phyloP scores from a whole-genome alignment of 2,329 filamentous ascomycete species.

The Didymosphaeria variabile region DNA sequence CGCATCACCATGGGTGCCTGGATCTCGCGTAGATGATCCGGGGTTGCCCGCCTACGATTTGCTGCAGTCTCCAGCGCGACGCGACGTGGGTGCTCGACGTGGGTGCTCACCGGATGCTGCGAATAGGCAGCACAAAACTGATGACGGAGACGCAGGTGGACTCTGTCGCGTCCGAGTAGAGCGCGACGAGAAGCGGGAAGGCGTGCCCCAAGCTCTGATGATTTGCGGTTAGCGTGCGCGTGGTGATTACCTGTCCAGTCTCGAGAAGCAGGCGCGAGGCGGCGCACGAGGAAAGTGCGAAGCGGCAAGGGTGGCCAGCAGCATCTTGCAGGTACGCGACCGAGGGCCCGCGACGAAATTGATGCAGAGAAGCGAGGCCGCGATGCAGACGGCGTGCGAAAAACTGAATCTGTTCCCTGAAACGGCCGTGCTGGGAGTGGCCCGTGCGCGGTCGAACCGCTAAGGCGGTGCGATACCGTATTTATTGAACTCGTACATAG shows the following conservation, averaged over 20 bases:
- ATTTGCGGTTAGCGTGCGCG: slow-evolving; percentile 10
- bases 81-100: not conserved
- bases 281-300: not conserved
- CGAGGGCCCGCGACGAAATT: not conserved
- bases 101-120: not conserved
- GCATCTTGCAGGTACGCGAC: not conserved
- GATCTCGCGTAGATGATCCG: slow-evolving; percentile 4
- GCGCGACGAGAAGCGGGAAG: slow-evolving; percentile 6
- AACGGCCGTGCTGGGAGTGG: slow-evolving; percentile 13
- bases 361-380: not conserved
- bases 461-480: slow-evolving; percentile 11
- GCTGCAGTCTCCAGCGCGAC: not conserved
- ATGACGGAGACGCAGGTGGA: too few species aligned
- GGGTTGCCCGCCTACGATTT: slow-evolving; percentile 1
- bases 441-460: slow-evolving; percentile 10
- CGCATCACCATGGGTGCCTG: slow-evolving; percentile 3
- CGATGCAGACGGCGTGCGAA: not conserved
- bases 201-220: slow-evolving; percentile 7
- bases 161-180: too few species aligned
- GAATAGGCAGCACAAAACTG: not conserved
- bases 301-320: too few species aligned
- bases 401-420: slow-evolving; percentile 12
- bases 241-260: slow-evolving; percentile 8
- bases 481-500: slow-evolving; percentile 13
- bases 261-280: slow-evolving; percentile 4